Evolutionary conservation across 805 yeast genomes (phyloP).

Genomic region (Spathaspora arborariae): DNA sequence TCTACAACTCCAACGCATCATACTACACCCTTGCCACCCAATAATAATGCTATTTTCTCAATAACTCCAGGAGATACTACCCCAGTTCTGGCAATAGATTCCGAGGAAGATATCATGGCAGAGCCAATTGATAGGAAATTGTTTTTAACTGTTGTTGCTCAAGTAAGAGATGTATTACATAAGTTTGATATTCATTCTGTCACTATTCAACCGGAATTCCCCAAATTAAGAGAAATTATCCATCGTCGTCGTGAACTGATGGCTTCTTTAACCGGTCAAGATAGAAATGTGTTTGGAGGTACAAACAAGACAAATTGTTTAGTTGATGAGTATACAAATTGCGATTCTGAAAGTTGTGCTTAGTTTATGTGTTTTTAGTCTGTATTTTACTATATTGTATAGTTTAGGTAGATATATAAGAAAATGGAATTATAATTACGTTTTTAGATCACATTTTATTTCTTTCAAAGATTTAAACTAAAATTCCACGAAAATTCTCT

Average conservation of each 20-base stretch:
- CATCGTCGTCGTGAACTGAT: constrained; percentile 7
- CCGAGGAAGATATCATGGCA: constrained; percentile 40
- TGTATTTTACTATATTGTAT: too few relatives aligned
- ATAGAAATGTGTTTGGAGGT: constrained; percentile 26
- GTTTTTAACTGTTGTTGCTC: constrained; percentile 67
- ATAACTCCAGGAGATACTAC: background rate
- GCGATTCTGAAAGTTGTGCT: constrained; percentile 19
- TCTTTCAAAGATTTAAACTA: too few relatives aligned
- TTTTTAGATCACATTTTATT: too few relatives aligned
- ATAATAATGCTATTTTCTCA: constrained; percentile 1
- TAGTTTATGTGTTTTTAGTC: too few relatives aligned
- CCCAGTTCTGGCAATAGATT: background rate
- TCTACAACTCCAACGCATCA: constrained; percentile 5
- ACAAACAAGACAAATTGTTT: constrained; percentile 24
- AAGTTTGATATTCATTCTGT: constrained; percentile 86
- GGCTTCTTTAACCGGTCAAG: background rate
- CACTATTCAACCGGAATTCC: constrained; percentile 94
- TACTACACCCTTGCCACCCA: background rate
- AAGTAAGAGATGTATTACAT: constrained; percentile 76
- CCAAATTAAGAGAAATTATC: constrained; percentile 6
- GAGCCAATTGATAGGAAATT: constrained; percentile 32
- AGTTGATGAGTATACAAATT: constrained; percentile 27
- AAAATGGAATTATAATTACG: too few relatives aligned
- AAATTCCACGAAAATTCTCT: background rate
- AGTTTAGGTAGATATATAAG: too few relatives aligned